Base-by-base conservation (phyloP, 2,329 filamentous ascomycete genomes). In the Cephalotrichum gorgonifer region DNA sequence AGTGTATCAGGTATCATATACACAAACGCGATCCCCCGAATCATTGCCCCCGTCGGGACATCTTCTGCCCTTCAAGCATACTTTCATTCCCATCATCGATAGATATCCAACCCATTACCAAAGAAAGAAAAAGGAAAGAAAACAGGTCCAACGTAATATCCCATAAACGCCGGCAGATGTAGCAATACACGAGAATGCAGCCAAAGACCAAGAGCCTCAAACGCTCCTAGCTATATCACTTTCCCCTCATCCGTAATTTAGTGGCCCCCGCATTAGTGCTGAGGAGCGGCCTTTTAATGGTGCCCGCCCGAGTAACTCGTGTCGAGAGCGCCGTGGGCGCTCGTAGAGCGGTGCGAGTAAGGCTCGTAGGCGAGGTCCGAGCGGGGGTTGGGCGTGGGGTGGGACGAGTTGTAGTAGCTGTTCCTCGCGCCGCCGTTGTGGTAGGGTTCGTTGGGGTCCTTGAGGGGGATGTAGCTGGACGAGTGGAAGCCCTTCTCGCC, bases 341-440 rank as follows among this genome's bases (percentile, higher is more conserved):
- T n/a, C n/a, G n/a, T n/a, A n/a, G n/a, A n/a, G n/a, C 71, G 70
- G 57, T 81, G 78, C 47, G 73, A 73, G 64, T 82, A 83, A 31
- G 79, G 79, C 72, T 83, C 79, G 63, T 83, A 83, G 35, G 77
- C 78, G 54, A 74, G 61, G 27, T 77, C 71, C n/a, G 68, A 65
- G 48, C 72, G 72, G 50, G 64, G 68, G 45, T 66, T 66, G 50
- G 67, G 56, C 51, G 66, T 62, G 31, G 62, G 64, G 52, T 71
- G 60, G 56, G 30, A 33, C 46, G 30, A 57, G 38, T 58, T 57
- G 53, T 58, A 58, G 55, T 63, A 64, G 41, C 54, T 58, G 28
- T 54, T 50, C 25, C 60, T 50, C 15, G 51, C 57, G 50, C 58
- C 59, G n/a, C n/a, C 35, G 17, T 39, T n/a, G 17, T 20, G 4